These are phyloP conservation scores for Hymenoscyphus fructigenus DNA, from an alignment of 2,329 filamentous ascomycete genomes.

Conservation along the genomic window DNA sequence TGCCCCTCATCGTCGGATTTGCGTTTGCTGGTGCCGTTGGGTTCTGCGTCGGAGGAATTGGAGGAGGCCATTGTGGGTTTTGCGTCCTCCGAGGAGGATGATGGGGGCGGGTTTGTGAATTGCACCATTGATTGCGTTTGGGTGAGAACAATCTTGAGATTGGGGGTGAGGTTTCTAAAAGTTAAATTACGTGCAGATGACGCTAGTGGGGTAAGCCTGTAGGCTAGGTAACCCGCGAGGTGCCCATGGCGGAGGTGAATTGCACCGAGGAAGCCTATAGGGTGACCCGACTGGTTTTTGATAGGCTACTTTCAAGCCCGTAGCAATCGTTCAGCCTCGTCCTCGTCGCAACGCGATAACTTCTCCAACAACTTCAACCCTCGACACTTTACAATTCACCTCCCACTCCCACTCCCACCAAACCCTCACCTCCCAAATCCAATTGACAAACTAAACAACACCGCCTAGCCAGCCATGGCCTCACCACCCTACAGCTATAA, in stretches of 20 bases:
- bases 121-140: conserved; percentile 24
- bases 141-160: background rate
- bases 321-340: background rate
- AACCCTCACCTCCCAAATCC: background rate
- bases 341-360: background rate
- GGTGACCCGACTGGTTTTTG: background rate
- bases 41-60: conserved; percentile 17
- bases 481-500: conserved; percentile 32
- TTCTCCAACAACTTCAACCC: background rate
- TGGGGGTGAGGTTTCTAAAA: background rate
- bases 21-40: conserved; percentile 21
- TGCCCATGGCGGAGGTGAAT: background rate
- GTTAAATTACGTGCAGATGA: background rate
- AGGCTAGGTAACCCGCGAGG: background rate
- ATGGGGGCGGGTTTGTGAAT: conserved; percentile 23
- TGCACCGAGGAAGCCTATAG: background rate
- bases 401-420: conserved; percentile 4
- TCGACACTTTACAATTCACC: background rate
- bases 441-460: background rate
- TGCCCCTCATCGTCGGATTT: conserved; percentile 19
- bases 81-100: conserved; percentile 9
- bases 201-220: background rate
- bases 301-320: background rate
- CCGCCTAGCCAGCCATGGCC: conserved; percentile 27
- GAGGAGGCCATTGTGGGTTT: conserved; percentile 12